Evolutionary conservation across 2,329 filamentous ascomycete species (phyloP).

Genomic region (Ascomycota sp.): DNA sequence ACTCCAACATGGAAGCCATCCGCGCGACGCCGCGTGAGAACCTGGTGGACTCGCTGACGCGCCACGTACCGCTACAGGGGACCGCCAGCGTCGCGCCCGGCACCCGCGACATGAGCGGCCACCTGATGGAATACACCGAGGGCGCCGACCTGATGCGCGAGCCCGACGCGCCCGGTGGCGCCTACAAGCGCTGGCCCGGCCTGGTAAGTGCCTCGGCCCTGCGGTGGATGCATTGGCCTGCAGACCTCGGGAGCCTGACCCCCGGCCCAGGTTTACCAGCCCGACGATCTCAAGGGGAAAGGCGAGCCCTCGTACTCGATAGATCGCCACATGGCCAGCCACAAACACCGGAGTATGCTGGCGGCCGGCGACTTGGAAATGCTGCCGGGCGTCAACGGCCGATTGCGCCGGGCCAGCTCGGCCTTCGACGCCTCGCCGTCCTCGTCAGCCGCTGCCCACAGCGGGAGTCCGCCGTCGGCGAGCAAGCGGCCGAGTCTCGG

Average conservation of each 20-base stretch:
- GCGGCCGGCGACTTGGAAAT: conserved; percentile 26
- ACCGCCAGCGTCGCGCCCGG: conserved; percentile 61
- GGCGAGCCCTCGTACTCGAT: conserved; percentile 56
- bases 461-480: no score
- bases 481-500: conserved; percentile 26
- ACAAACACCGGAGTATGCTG: conserved; percentile 9
- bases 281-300: conserved; percentile 65
- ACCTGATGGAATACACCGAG: conserved; percentile 59
- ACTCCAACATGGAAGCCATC: conserved; percentile 56
- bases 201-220: conserved; percentile 37
- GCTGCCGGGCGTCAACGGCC: conserved; percentile 17
- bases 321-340: conserved; percentile 40
- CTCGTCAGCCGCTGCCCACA: no score
- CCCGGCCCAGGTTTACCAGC: conserved; percentile 51
- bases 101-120: conserved; percentile 43
- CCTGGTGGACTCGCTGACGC: conserved; percentile 50
- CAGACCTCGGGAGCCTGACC: no score
- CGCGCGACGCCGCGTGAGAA: conserved; percentile 64
- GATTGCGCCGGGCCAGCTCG: no score
- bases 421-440: no score
- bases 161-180: conserved; percentile 42
- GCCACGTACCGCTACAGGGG: conserved; percentile 64
- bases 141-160: conserved; percentile 75
- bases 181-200: conserved; percentile 57
- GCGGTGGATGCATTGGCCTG: no score